phyloP scores from a whole-genome alignment of 75 land plant genomes.

The Adiantum capillusveneris region DNA sequence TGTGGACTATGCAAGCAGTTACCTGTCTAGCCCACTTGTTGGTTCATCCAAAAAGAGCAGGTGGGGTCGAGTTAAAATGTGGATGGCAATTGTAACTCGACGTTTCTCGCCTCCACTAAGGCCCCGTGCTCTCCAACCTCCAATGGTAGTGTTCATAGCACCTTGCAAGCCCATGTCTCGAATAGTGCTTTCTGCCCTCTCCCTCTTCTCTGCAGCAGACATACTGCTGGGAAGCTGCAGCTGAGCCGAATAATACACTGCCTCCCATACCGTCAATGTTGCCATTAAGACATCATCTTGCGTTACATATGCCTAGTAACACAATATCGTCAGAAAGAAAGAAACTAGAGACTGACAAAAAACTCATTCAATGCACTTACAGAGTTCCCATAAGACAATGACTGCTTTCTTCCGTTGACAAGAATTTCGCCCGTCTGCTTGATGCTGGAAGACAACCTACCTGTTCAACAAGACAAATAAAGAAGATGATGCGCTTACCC shows the following conservation, averaged over 20 bases:
- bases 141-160: constrained; percentile 34
- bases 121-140: constrained; percentile 45
- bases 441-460: constrained; percentile 25
- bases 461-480: constrained; percentile 12
- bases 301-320: constrained; percentile 56
- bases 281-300: constrained; percentile 58
- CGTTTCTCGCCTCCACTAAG: constrained; percentile 69
- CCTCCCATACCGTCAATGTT: constrained; percentile 54
- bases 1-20: neutral
- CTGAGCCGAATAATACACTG: constrained; percentile 57
- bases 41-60: constrained; percentile 71
- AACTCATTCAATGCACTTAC: constrained; percentile 9
- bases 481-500: neutral
- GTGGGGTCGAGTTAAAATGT: constrained; percentile 44
- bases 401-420: constrained; percentile 38
- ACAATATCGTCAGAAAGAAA: no score
- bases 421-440: constrained; percentile 37
- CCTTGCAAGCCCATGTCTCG: constrained; percentile 58
- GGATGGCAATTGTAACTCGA: constrained; percentile 57
- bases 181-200: constrained; percentile 35
- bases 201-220: constrained; percentile 31
- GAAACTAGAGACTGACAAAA: neutral
- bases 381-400: constrained; percentile 39
- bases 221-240: constrained; percentile 49
- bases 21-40: constrained; percentile 56